These are phyloP conservation scores for Candida insectalens DNA, from an alignment of 805 yeast genomes.

Conservation along the genomic window DNA sequence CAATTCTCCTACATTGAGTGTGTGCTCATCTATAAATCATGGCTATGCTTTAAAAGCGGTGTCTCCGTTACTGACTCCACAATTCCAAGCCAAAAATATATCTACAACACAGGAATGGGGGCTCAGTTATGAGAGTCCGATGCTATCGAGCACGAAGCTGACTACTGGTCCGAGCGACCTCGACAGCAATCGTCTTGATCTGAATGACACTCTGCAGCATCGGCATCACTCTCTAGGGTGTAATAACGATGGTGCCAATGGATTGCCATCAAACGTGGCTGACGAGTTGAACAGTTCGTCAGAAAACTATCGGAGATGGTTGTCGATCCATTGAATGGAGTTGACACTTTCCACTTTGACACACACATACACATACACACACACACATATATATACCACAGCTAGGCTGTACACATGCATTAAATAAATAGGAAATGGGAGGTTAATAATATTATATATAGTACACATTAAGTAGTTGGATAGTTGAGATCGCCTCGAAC, in stretches of 20 bases:
- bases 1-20: conserved; percentile 16
- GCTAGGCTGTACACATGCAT: too few species aligned
- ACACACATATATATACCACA: background rate
- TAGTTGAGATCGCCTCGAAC: conserved; percentile 36
- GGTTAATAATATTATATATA: too few species aligned
- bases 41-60: conserved; percentile 10
- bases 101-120: conserved; percentile 9
- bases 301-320: conserved; percentile 24
- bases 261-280: conserved; percentile 20
- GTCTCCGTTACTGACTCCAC: conserved; percentile 24
- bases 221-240: too few species aligned
- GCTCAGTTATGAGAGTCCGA: conserved; percentile 23
- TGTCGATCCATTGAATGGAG: conserved; percentile 20
- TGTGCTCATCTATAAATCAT: conserved; percentile 12
- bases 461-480: too few species aligned
- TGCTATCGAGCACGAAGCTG: conserved; percentile 13
- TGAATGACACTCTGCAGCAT: conserved; percentile 9
- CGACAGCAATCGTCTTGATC: conserved; percentile 22
- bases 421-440: too few species aligned
- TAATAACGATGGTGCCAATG: too few species aligned
- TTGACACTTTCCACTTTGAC: too few species aligned
- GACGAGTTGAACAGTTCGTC: conserved; percentile 21
- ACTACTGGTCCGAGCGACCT: conserved; percentile 12
- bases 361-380: too few species aligned
- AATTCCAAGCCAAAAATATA: conserved; percentile 8